Evolutionary conservation across 106 monocot species (phyloP), one percentile per base, ranked within the genome.

Genomic region (Alisma plantagoaquatica): DNA sequence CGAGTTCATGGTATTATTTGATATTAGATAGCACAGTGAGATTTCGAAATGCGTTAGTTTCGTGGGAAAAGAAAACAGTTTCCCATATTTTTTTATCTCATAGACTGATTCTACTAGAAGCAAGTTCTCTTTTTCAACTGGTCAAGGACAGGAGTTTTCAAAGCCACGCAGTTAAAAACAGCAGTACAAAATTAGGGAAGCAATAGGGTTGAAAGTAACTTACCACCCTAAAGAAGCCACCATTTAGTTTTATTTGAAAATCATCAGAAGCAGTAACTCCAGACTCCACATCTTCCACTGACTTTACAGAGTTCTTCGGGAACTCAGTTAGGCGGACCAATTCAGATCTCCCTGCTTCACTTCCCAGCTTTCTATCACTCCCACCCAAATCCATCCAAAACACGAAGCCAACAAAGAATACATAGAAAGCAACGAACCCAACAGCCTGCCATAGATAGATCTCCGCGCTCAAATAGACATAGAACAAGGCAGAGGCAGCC

Each of bases 391-490:
- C 94, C 94, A 96, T 96, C 73, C 84, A 89, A 41, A 96, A 80
- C 8, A 96, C 88, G 23, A 96, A 48, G 2, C 77, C 84, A 16
- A 96, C 84, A 51, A 96, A 96, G 65, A 96, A 84, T 29, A 84
- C 4, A 38, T 96, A 96, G 50, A 96, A 81, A 32, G 56, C 52
- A 14, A 96, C 49, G 20, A 96, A 69, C 19, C 84, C 94, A 0
- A 81, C 60, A 16, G 88, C 88, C 62, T 88, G 94, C 87, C 87
- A 88, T 20, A 96, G 57, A 43, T 62, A 84, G 48, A 96, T 84
- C 84, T 96, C 88, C 12, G 81, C 94, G 25, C 78, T 88, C 14
- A 96, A 57, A 46, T 96, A 96, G n/a, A 88, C 68, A 28, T 78
- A 88, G 67, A 96, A 96, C 31, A 96, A 41, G 3, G 57, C 84